Evolutionary conservation across 345 rosid species (phyloP).

Genomic region (Hypericum androsaemum): DNA sequence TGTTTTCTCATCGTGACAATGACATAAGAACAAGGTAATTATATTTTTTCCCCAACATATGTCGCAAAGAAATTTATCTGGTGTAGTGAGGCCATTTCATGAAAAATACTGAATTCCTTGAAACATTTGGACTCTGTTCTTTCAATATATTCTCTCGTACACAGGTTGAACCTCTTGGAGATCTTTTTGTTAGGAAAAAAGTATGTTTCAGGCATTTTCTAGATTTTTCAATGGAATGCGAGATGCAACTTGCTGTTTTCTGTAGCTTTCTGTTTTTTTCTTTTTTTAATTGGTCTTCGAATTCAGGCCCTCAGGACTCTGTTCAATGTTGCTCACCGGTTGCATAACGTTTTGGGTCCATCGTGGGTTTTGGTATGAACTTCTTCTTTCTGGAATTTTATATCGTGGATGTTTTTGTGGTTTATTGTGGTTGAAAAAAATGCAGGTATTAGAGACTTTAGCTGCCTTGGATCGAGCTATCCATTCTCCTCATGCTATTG

Average conservation of each 20-base stretch:
- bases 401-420: background rate
- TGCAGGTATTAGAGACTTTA: slow-evolving; percentile 90
- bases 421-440: slow-evolving; percentile 14
- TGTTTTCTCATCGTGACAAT: slow-evolving; percentile 5
- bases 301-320: slow-evolving; percentile 86
- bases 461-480: slow-evolving; percentile 87
- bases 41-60: no score
- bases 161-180: no score
- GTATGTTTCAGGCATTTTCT: no score
- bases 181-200: no score
- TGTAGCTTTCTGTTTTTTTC: slow-evolving; percentile 6
- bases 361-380: slow-evolving; percentile 95
- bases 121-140: no score
- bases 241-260: no score
- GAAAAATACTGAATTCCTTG: no score
- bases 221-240: no score
- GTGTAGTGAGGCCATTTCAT: no score
- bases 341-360: slow-evolving; percentile 94
- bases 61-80: no score
- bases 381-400: slow-evolving; percentile 12
- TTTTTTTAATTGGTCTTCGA: slow-evolving; percentile 25
- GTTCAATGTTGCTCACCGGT: slow-evolving; percentile 87
- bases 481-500: slow-evolving; percentile 91
- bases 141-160: no score
- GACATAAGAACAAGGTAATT: no score